Conservation (phyloP, 148 eudicot genomes). For the Cornus florida region DNA sequence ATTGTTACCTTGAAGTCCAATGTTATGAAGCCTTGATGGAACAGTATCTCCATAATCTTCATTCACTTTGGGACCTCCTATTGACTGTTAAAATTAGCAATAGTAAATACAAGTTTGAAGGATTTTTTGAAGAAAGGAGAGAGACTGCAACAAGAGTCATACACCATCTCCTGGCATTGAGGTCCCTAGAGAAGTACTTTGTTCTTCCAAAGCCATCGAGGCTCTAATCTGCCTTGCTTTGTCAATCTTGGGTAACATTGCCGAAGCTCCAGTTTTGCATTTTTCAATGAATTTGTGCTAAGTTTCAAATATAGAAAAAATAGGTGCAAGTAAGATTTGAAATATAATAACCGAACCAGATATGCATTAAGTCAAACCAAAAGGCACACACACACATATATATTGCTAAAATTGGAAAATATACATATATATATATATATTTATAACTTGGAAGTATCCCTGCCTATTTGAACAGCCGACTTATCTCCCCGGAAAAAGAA, state of each 20-base stretch:
- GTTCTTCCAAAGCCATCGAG: constrained; percentile 69
- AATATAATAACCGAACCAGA: background rate
- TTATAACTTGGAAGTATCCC: too few species aligned
- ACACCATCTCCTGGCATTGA: constrained; percentile 53
- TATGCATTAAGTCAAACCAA: constrained; percentile 1
- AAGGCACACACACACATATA: background rate
- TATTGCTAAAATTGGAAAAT: too few species aligned
- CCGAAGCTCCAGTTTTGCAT: constrained; percentile 79
- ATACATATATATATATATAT: too few species aligned
- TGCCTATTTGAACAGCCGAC: too few species aligned
- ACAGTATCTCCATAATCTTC: constrained; percentile 82
- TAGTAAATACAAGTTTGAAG: background rate
- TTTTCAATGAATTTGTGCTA: constrained; percentile 97
- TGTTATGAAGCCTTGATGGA: constrained; percentile 67
- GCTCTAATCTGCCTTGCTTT: constrained; percentile 77
- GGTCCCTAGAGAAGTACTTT: constrained; percentile 51
- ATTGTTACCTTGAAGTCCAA: constrained; percentile 27
- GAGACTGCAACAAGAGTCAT: constrained; percentile 5
- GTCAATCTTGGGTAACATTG: constrained; percentile 81
- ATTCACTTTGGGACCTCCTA: constrained; percentile 54
- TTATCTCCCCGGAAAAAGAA: too few species aligned
- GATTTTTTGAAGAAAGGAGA: too few species aligned
- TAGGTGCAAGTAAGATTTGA: constrained; percentile 6
- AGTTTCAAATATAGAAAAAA: constrained; percentile 9
- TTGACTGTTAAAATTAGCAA: constrained; percentile 24